Base-by-base conservation (phyloP, 169 alveolate species). In the Amoebophrya sp. region DNA sequence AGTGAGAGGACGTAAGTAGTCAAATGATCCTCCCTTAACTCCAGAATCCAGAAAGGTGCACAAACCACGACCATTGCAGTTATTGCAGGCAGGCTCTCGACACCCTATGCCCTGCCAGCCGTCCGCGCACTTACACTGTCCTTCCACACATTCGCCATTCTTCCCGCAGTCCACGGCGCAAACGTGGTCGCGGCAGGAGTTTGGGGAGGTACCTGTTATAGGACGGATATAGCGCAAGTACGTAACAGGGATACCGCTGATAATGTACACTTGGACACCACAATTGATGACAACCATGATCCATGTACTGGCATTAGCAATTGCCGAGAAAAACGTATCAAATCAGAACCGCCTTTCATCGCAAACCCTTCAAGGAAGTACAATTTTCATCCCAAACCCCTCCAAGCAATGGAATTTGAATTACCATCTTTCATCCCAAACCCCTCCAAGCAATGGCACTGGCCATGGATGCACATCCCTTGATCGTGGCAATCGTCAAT, bases 91-190 rank as follows among this genome's bases (percentile, higher is more conserved):
- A 29, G 83, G 83, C 83, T 65, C 83, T 36, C 83, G 83, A 26
- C 83, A 65, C 83, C 83, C 83, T 1, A 65, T 65, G 83, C 83
- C 83, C 2, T 1, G 2, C 12, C 12, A 65, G 2, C 83, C 83
- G 26, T 29, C 36, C 1, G 18, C 83, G 83, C 83, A 65, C 83
- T 65, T 10, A 18, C 83, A 65, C 33, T 29, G 38, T 36, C 83
- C 83, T 36, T 65, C 83, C 36, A 65, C 83, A 26, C 83, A 65
- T 10, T 6, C n/a, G 38, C 83, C 83, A 18, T 65, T 29, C 83
- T 65, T 65, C 33, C 83, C 83, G 83, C 83, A 65, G 83, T 65
- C 83, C 36, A 65, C n/a, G 83, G 83, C 39, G 26, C 83, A 65
- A 6, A 65, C 83, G 2, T 26, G 2, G 26, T 65, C 83, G 33